phyloP scores from a whole-genome alignment of 257 asterid species.

The Scutellaria barbata region DNA sequence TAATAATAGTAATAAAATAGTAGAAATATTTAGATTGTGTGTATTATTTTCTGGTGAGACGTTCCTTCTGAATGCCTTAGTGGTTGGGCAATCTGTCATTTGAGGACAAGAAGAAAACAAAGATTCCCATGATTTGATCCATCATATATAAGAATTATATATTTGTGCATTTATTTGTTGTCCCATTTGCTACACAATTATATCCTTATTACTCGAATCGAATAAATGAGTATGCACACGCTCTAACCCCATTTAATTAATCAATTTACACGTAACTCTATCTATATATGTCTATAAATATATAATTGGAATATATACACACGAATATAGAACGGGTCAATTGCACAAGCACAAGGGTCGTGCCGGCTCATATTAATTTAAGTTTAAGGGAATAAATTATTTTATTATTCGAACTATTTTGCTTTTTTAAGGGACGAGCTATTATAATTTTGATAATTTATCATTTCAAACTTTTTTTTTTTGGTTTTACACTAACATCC shows the following conservation, averaged over 20 bases:
- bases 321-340: too few relatives aligned
- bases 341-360: too few relatives aligned
- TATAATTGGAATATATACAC: too few relatives aligned
- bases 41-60: slow-evolving; percentile 34
- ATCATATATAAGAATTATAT: not conserved
- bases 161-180: slow-evolving; percentile 31
- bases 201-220: slow-evolving; percentile 31
- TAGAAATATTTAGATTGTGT: not conserved
- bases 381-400: too few relatives aligned
- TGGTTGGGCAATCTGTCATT: slow-evolving; percentile 40
- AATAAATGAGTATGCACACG: slow-evolving; percentile 34
- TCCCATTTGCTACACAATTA: slow-evolving; percentile 10
- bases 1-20: not conserved
- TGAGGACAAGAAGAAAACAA: slow-evolving; percentile 38
- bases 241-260: slow-evolving; percentile 15
- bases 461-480: too few relatives aligned
- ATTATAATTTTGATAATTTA: too few relatives aligned
- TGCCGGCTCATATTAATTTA: too few relatives aligned
- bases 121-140: slow-evolving; percentile 27
- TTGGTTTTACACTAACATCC: too few relatives aligned
- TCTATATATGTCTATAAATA: not conserved
- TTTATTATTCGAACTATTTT: too few relatives aligned
- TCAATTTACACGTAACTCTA: not conserved
- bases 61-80: slow-evolving; percentile 32
- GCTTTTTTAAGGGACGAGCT: too few relatives aligned